These are phyloP conservation scores for Salvia hispanica DNA, from an alignment of 257 asterid species.

Conservation along the genomic window DNA sequence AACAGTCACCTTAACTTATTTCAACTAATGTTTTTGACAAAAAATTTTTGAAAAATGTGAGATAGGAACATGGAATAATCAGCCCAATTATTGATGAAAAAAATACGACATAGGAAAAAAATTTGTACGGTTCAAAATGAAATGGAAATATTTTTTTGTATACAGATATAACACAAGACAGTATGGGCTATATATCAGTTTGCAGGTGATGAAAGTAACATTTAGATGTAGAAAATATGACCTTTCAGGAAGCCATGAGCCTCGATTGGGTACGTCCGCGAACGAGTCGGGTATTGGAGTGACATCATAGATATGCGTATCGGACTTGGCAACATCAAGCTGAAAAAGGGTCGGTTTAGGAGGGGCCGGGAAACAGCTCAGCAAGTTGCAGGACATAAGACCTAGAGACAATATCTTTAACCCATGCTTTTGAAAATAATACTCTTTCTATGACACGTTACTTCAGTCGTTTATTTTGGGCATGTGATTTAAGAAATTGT, in stretches of 20 bases:
- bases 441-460: neutral
- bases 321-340: too few species aligned
- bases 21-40: neutral
- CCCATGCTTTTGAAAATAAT: conserved; percentile 22
- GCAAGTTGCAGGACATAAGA: conserved; percentile 17
- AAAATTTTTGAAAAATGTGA: neutral
- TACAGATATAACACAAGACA: neutral
- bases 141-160: neutral
- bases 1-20: conserved; percentile 30
- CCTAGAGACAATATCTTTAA: conserved; percentile 29
- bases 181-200: neutral
- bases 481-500: too few species aligned
- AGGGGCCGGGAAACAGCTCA: conserved; percentile 39
- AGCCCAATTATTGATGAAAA: conserved; percentile 14
- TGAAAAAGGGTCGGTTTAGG: conserved; percentile 2
- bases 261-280: neutral
- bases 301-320: too few species aligned
- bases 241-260: conserved; percentile 3
- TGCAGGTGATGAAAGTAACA: neutral
- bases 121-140: neutral
- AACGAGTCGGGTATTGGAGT: neutral
- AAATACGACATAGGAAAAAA: neutral
- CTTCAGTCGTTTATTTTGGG: too few species aligned
- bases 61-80: conserved; percentile 5
- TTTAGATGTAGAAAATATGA: neutral